Evolutionary conservation across 2,329 filamentous ascomycete genomes (phyloP), one percentile per base, ranked within the genome.

Genomic region (Neopestalotiopsis sp.): DNA sequence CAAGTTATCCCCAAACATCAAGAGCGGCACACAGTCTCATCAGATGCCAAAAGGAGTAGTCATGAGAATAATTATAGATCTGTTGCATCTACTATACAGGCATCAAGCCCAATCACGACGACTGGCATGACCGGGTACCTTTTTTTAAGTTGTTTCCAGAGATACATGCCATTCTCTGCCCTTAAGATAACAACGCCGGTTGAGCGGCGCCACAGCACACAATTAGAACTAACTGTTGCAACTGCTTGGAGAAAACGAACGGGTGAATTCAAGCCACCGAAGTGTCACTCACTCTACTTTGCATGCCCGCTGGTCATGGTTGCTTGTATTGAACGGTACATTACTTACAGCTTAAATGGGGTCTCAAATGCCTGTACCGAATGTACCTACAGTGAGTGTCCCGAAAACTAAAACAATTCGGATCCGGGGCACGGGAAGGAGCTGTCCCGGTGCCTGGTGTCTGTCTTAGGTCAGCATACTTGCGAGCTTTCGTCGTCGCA

Each of bases 31-130:
- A n/a, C 45, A 53, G 20, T 53, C 45, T 53, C 45, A 53, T 38
- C 34, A 38, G 34, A 38, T 38, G 34, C 34, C 34, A 38, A 38
- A 38, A 38, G 34, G 6, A 38, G 34, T 38, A 38, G 34, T 38
- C 34, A 38, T 38, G 34, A 38, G 34, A 77, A 78, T 77, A 75
- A 73, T 75, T 38, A 28, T 30, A n/a, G 17, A 17, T 24, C 75
- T 74, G 72, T 74, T 73, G 73, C 73, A 74, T 74, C 71, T 72
- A 73, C 70, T 69, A 20, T 45, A 12, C 24, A 49, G 62, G 9
- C 5, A 28, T 17, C 38, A 38, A 32, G 62, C 17, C 24, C 34
- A 45, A 24, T 53, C 42, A 28, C 28, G 12, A 32, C 34, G 28
- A 65, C 28, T 38, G 20, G 42, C 45, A 20, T 17, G 49, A 49